Percentiles rank a stretch among this genome's conserved stretches.
These are phyloP conservation scores for Skeletonema marinoi DNA, from an alignment of 108 stramenopile genomes.

Conservation along the genomic window DNA sequence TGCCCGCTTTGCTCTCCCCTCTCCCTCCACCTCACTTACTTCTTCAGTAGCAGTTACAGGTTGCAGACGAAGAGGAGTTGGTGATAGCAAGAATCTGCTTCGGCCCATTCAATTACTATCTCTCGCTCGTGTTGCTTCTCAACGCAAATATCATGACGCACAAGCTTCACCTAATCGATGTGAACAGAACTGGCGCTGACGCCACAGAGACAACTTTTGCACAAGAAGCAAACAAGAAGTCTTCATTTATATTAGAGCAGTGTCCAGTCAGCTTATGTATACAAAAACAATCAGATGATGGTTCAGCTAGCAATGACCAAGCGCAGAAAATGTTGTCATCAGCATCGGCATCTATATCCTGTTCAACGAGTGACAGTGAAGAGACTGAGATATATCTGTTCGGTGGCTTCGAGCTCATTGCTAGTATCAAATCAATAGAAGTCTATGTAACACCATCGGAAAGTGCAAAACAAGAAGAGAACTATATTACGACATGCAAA, in stretches of 20 bases:
- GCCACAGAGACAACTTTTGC: conserved; percentile 14
- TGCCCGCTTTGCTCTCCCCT: no score
- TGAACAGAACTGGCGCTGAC: not conserved
- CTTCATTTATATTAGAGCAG: conserved; percentile 18
- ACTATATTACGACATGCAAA: conserved; percentile 43
- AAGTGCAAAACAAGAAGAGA: conserved; percentile 9
- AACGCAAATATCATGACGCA: not conserved
- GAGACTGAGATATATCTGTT: conserved; percentile 26
- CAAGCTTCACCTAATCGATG: conserved; percentile 3
- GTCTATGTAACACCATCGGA: conserved; percentile 20
- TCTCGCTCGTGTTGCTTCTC: no score
- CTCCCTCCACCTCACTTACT: no score
- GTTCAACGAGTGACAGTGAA: not conserved
- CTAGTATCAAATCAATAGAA: conserved; percentile 28
- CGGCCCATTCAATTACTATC: no score
- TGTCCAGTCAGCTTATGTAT: conserved; percentile 4
- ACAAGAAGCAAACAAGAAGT: conserved; percentile 36
- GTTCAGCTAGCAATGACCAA: not conserved
- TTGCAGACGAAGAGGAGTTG: not conserved
- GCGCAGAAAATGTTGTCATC: not conserved
- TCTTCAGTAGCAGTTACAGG: no score
- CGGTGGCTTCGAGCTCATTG: conserved; percentile 43
- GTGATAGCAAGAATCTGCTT: not conserved
- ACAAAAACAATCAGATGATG: not conserved
- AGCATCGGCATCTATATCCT: conserved; percentile 16